Percentiles rank a stretch among this genome's conserved stretches.
phyloP scores from a whole-genome alignment of 768 basidiomycete genomes.

The Hygrocybe coccinea region DNA sequence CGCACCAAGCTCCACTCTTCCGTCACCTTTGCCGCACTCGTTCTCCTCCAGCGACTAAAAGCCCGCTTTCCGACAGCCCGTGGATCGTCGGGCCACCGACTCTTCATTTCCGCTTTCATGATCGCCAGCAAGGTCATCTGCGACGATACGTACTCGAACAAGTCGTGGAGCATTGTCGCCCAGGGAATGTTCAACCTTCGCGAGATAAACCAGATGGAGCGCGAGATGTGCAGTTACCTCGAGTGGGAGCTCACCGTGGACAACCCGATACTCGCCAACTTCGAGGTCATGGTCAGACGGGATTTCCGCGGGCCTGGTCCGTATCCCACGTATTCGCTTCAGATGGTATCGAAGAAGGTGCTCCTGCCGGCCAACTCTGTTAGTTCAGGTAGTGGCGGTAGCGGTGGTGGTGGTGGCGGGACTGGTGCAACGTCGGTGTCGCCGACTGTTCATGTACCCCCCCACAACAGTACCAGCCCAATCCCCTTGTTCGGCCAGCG shows the following conservation, averaged over 20 bases:
- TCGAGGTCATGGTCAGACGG: conserved; percentile 53
- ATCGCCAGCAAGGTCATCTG: conserved; percentile 89
- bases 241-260: conserved; percentile 89
- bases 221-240: conserved; percentile 88
- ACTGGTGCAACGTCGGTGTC: too few relatives aligned
- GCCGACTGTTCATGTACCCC: conserved; percentile 7
- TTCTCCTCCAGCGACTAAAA: conserved; percentile 78
- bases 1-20: conserved; percentile 69
- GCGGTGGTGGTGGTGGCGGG: too few relatives aligned
- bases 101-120: conserved; percentile 93
- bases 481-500: conserved; percentile 44
- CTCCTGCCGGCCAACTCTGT: conserved; percentile 28
- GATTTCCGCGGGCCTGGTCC: conserved; percentile 55
- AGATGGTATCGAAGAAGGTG: conserved; percentile 55
- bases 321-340: conserved; percentile 60
- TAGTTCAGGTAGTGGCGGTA: too few relatives aligned
- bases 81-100: conserved; percentile 82
- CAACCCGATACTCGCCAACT: conserved; percentile 51
- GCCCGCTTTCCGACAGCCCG: conserved; percentile 87
- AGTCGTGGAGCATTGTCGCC: conserved; percentile 87
- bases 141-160: conserved; percentile 92
- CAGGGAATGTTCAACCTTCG: conserved; percentile 80
- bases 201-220: conserved; percentile 96
- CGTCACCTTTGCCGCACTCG: conserved; percentile 64
- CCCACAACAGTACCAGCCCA: conserved; percentile 42